Evolutionary conservation across 225 moss, liverwort and hornwort species (phyloP), one percentile per base, ranked within the genome.

Genomic region (Asterella californica): DNA sequence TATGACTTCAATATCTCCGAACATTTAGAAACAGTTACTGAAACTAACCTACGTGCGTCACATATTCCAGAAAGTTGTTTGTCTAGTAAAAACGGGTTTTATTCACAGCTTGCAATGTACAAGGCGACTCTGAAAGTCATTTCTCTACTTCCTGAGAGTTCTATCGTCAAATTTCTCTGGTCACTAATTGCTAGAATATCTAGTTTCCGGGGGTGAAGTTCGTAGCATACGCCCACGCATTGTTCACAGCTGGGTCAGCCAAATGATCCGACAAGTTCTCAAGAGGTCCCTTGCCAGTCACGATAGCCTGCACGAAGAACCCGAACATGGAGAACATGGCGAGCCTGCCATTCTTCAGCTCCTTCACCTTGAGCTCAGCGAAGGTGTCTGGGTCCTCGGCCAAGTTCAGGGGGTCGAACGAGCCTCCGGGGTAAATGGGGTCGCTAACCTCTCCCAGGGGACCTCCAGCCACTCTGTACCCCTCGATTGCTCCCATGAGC

Each of bases 241-340:
- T 83, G 74, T 83, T 83, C 15, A 19, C 75, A 5, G 30, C 24
- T 33, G 79, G 79, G 52, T 83, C 70, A 6, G 83, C 83, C 83
- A 83, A 83, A 17, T 83, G 79, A 36, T 83, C 83, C 17, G 75
- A 67, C 67, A 83, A 49, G 76, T 83, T 83, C 60, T 67, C 83
- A n/a, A 83, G 69, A 53, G 83, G 83, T 25, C 83, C 83, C 61
- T 83, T 83, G 9, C 79, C 83, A 2, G 83, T 83, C 1, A 83
- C 83, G 22, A 83, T 80, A 34, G 83, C 83, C 76, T 83, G 83
- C 4, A 80, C 79, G 79, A 83, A 83, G 79, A 83, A 76, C 15
- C 79, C 79, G 68, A 83, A 83, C 83, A 80, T 80, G 6, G 83
- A 83, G 83, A 83, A 83, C 83, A 83, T 83, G 76, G 83, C 81